Base-by-base conservation (phyloP, 2,329 filamentous ascomycete genomes). In the Nemania sp. region DNA sequence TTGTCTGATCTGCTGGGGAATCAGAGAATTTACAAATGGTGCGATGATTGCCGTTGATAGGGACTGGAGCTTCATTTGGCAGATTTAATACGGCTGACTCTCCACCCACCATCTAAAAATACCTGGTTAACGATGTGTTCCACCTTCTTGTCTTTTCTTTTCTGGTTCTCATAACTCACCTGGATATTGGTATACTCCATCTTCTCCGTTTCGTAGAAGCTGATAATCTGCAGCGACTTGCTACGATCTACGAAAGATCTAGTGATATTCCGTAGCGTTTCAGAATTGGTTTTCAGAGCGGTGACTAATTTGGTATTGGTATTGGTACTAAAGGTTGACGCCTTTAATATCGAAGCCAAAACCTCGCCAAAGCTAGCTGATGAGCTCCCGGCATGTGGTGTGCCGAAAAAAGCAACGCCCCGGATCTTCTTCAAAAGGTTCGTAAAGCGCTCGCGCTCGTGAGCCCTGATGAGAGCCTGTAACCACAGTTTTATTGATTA, bases 191-290 rank as follows among this genome's bases (percentile, higher is more conserved):
- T 22, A 38, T 38, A 55, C n/a, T 55, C 27, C 52, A 55, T 55
- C 52, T 55, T 55, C 18, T 38, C 29, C 7, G 29, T 38, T 55
- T 55, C 27, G n/a, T 38, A 55, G 52, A 55, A 55, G 20, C 29
- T 55, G n/a, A 24, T 29, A 22, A 55, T 38, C n/a, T 38, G 2
- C 15, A 55, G 29, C 5, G 10, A 3, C 3, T 55, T 29, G 13
- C 11, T 20, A 20, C 52, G 52, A 38, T 55, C n/a, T n/a, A 24
- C 18, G 29, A 2, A 55, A 13, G n/a, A 8, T 1, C 29, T 38
- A n/a, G 52, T 22, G 18, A 55, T 55, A 13, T 38, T 29, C 18
- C 18, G 18, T 11, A 55, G 29, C 15, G 38, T 20, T 38, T 18
- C 24, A 8, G 27, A 55, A 38, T 29, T n/a, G 35, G 3, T 38